Conservation (phyloP, 495 filamentous ascomycete genomes). For the Penicillium tannophilum region DNA sequence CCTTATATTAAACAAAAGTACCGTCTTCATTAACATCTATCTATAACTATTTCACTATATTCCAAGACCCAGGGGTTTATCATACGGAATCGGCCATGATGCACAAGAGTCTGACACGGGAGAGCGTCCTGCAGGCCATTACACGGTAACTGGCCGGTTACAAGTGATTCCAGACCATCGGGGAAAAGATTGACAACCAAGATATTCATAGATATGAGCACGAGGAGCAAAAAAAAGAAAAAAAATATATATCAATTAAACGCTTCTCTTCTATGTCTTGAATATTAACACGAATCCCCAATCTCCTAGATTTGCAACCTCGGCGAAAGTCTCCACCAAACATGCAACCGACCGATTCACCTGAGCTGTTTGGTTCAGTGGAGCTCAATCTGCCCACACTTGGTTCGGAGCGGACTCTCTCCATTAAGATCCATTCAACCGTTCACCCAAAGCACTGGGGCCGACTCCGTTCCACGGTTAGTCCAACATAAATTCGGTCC, state of each 20-base stretch:
- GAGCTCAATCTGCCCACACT: slow-evolving; percentile 11
- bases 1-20: not conserved
- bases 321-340: slow-evolving; percentile 11
- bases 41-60: not conserved
- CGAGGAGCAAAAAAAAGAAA: not conserved
- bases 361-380: slow-evolving; percentile 19
- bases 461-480: slow-evolving; percentile 3
- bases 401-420: not conserved
- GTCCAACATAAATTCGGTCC: not conserved
- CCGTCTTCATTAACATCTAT: not conserved
- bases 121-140: slow-evolving; percentile 22
- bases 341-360: slow-evolving; percentile 6
- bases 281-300: not conserved
- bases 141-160: slow-evolving; percentile 12
- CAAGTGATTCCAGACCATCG: not conserved
- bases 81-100: slow-evolving; percentile 5
- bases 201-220: not conserved
- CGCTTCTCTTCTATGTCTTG: too few relatives aligned
- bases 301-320: slow-evolving; percentile 8
- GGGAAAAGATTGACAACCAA: not conserved
- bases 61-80: not conserved
- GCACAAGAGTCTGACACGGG: slow-evolving; percentile 22
- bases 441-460: slow-evolving; percentile 2
- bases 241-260: not conserved
- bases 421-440: slow-evolving; percentile 12